Evolutionary conservation across 345 rosid species (phyloP), one percentile per base, ranked within the genome.

Genomic region (Raphanus raphanistrum): DNA sequence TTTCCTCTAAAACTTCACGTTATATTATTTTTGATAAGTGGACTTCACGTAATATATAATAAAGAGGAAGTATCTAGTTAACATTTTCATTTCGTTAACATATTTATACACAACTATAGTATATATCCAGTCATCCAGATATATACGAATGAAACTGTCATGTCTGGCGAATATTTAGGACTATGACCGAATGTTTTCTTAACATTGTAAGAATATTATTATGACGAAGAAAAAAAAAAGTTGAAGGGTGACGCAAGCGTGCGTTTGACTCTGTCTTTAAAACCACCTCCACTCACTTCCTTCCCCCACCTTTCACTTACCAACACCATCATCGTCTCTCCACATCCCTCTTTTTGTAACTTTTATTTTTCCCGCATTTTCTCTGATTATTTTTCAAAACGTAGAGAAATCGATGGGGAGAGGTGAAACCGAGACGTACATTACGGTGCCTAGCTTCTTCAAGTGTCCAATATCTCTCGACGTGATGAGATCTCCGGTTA

Each of bases 401-500:
- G 35, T 31, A 31, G 6, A 26, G 26, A 4, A 58, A 45, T 60
- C 69, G 32, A 88, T 87, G 90, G 84, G 80, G 55, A 88, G 86
- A 62, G 92, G 92, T 67, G 90, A 90, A 74, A 59, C 70, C 3
- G 79, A 80, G 13, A 75, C 88, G 77, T 87, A 76, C 90, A 84
- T 90, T 82, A 81, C 90, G 68, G 81, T 89, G 29, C 99, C 99
- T 32, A 88, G 84, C 81, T 83, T 87, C 80, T 95, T 95, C 85
- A 85, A 80, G 64, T 95, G 99, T 64, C 99, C 99, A 12, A 92
- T 95, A 36, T 89, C 98, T 5, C 89, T 95, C 0, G 98, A 95
- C 79, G 92, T 95, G 11, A 95, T 95, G 99, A 85, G 67, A 65
- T 92, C 98, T 4, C 99, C 99, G 0, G 98, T 95, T 25, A 95